phyloP scores from a whole-genome alignment of 1,284 basidiomycete species.

The Fomes fomentarius region DNA sequence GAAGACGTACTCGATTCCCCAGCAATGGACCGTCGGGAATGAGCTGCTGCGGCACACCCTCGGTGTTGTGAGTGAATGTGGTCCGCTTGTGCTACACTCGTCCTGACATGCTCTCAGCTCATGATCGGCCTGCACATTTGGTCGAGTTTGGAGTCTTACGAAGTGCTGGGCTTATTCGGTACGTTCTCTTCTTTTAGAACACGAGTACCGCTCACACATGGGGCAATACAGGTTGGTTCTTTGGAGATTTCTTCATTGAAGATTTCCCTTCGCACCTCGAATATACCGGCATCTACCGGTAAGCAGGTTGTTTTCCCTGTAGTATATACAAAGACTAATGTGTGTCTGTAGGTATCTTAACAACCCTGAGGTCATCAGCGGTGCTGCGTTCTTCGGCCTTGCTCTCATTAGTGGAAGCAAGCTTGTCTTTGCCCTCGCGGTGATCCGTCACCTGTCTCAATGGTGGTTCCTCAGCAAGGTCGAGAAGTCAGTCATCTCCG shows the following conservation, averaged over 20 bases:
- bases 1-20: conserved; percentile 84
- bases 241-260: conserved; percentile 97
- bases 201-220: not conserved
- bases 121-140: conserved; percentile 90
- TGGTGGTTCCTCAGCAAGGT: conserved; percentile 92
- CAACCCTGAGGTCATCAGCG: conserved; percentile 96
- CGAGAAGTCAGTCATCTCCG: conserved; percentile 69
- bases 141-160: conserved; percentile 89
- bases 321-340: not conserved
- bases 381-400: conserved; percentile 93
- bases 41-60: conserved; percentile 88
- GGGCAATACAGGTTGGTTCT: conserved; percentile 81
- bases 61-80: conserved; percentile 64
- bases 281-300: conserved; percentile 96
- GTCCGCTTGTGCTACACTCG: not conserved
- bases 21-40: conserved; percentile 88
- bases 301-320: conserved; percentile 19
- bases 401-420: conserved; percentile 90
- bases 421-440: conserved; percentile 83
- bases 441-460: conserved; percentile 83
- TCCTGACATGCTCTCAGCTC: conserved; percentile 49
- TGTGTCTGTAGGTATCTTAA: conserved; percentile 74
- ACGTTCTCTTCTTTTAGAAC: not conserved
- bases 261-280: conserved; percentile 91
- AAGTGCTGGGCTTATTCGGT: conserved; percentile 94